Evolutionary conservation across 1,284 basidiomycete genomes (phyloP).

Genomic region (Ustilago lituana): DNA sequence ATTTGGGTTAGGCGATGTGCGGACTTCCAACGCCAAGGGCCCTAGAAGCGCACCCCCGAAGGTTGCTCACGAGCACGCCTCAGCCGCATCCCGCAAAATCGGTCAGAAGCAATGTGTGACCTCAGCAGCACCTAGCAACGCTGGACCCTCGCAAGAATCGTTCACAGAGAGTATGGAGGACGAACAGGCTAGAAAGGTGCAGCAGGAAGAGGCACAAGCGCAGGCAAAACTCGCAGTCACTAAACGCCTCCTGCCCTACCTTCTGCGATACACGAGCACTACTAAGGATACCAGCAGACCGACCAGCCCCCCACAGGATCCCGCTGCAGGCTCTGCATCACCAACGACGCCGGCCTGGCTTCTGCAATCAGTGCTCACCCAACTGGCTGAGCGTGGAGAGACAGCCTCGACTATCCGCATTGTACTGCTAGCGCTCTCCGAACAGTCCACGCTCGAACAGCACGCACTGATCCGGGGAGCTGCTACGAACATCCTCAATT

Average conservation of each 20-base stretch:
- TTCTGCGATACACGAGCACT: constrained; percentile 16
- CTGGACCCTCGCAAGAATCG: not conserved
- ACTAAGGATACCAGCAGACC: not conserved
- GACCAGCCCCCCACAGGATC: not conserved
- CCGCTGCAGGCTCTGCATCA: not conserved
- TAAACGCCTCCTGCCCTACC: constrained; percentile 27
- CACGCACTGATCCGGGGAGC: not conserved
- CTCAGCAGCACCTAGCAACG: too few species aligned
- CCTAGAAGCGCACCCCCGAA: too few species aligned
- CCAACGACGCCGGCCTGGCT: constrained; percentile 30
- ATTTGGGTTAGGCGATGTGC: constrained; percentile 19
- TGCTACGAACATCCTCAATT: constrained; percentile 19
- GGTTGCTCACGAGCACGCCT: too few species aligned
- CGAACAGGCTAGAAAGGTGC: constrained; percentile 1
- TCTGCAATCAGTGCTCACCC: constrained; percentile 27
- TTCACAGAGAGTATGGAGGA: not conserved
- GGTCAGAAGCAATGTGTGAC: too few species aligned
- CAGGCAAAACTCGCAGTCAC: constrained; percentile 26
- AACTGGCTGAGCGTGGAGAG: constrained; percentile 27
- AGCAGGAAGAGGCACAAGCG: constrained; percentile 10
- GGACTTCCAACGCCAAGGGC: not conserved
- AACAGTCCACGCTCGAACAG: not conserved
- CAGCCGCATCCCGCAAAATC: too few species aligned
- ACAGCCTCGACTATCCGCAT: constrained; percentile 16
- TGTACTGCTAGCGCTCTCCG: constrained; percentile 21